A percentile compares a stretch with the other conserved stretches of the same genome.
phyloP scores from a whole-genome alignment of 1,284 basidiomycete genomes.

The Hypsizygus ulmarius region DNA sequence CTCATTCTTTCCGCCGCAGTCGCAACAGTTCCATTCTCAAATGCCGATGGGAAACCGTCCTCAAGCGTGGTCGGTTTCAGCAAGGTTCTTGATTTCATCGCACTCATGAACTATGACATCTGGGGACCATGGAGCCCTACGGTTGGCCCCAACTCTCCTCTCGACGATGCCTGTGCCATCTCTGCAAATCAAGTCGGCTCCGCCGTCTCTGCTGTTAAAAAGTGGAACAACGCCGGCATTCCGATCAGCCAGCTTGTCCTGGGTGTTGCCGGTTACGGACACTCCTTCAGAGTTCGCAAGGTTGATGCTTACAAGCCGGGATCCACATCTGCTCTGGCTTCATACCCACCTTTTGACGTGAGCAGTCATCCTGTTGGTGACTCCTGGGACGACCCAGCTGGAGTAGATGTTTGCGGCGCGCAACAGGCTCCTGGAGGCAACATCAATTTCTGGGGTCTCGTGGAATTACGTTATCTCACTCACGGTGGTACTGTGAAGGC shows the following conservation, averaged over 20 bases:
- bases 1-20: constrained; percentile 77
- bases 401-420: constrained; percentile 56
- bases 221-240: constrained; percentile 79
- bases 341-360: constrained; percentile 54
- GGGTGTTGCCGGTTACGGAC: constrained; percentile 78
- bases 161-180: constrained; percentile 73
- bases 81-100: constrained; percentile 74
- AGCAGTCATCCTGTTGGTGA: constrained; percentile 52
- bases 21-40: constrained; percentile 66
- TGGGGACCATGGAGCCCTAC: constrained; percentile 53
- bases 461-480: constrained; percentile 52
- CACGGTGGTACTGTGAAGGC: constrained; percentile 48
- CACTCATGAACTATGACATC: constrained; percentile 90
- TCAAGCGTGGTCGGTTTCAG: constrained; percentile 70
- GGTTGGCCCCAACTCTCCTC: constrained; percentile 83
- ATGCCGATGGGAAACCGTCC: constrained; percentile 54
- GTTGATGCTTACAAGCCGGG: constrained; percentile 39
- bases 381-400: constrained; percentile 45
- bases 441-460: constrained; percentile 62
- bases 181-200: constrained; percentile 69
- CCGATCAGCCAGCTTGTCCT: constrained; percentile 66
- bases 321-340: constrained; percentile 34
- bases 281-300: constrained; percentile 53
- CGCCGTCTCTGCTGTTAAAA: constrained; percentile 67
- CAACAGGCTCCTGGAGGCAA: constrained; percentile 40